Conservation (phyloP, 108 stramenopile species). For the Asterionellopsis glacialis region DNA sequence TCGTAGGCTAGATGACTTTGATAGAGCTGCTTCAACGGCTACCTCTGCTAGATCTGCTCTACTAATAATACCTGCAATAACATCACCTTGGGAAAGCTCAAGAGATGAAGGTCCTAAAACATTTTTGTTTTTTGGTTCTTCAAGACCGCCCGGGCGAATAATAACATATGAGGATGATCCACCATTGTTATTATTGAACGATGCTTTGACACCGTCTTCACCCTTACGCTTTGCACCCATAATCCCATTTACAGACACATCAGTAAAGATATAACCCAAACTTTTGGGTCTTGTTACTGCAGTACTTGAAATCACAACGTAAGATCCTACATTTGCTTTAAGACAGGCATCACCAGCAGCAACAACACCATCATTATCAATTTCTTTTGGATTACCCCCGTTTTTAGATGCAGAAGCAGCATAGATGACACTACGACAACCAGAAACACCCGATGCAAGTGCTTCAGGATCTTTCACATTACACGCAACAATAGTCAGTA, state of each 20-base stretch:
- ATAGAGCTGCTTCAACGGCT: conserved; percentile 26
- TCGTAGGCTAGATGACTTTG: conserved; percentile 15
- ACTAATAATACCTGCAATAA: conserved; percentile 36
- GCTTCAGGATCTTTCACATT: conserved; percentile 24
- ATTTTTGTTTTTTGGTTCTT: conserved; percentile 26
- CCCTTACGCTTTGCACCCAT: conserved; percentile 41
- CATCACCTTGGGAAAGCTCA: conserved; percentile 50
- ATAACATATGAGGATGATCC: conserved; percentile 25
- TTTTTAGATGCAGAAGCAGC: conserved; percentile 46
- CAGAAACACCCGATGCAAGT: conserved; percentile 9
- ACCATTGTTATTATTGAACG: conserved; percentile 1
- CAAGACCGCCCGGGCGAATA: conserved; percentile 44
- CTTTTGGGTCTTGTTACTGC: conserved; percentile 39
- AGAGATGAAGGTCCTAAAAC: conserved; percentile 25
- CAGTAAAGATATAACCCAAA: conserved; percentile 38
- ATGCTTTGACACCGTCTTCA: conserved; percentile 15
- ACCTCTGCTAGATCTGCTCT: conserved; percentile 48
- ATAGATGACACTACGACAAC: conserved; percentile 41
- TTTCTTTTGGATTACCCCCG: conserved; percentile 26
- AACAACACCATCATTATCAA: conserved; percentile 36
- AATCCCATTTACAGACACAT: conserved; percentile 27
- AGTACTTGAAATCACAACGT: conserved; percentile 38
- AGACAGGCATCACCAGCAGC: conserved; percentile 26
- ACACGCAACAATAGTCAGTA: conserved; percentile 19
- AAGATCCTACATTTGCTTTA: conserved; percentile 18